Conservation (phyloP, 2,329 filamentous ascomycete genomes). For the Colletotrichum abscissum region DNA sequence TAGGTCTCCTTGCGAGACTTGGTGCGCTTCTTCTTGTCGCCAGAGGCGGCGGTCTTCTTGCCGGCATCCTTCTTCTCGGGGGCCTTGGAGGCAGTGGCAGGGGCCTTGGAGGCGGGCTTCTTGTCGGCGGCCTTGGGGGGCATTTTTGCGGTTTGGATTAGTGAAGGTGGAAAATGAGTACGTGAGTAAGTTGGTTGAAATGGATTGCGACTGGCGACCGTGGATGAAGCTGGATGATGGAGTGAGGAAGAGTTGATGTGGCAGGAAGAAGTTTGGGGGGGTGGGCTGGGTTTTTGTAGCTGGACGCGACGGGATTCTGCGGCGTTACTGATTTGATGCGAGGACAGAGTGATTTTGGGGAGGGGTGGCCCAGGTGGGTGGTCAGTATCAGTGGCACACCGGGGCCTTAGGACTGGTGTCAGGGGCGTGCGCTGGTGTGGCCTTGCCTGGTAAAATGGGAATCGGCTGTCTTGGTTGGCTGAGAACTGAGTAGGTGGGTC, state of each 20-base stretch:
- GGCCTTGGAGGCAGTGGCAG: conserved; percentile 75
- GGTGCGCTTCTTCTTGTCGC: conserved; percentile 99
- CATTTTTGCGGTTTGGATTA: conserved; percentile 72
- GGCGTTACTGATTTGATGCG: conserved; percentile 66
- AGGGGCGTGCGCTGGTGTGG: neutral
- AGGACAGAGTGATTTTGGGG: conserved; percentile 43
- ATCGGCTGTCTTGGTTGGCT: neutral
- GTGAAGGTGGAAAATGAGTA: conserved; percentile 8
- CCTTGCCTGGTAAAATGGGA: conserved; percentile 1
- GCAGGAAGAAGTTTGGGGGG: conserved; percentile 60
- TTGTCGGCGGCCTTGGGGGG: conserved; percentile 98
- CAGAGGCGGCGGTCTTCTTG: conserved; percentile 98
- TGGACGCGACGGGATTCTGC: conserved; percentile 63
- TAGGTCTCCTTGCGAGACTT: conserved; percentile 99
- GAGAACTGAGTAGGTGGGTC: neutral
- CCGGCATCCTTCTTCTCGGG: conserved; percentile 99
- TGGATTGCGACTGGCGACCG: conserved; percentile 38
- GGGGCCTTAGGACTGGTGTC: neutral
- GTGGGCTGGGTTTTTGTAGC: conserved; percentile 70
- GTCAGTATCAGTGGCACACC: conserved; percentile 5
- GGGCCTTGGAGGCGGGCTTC: conserved; percentile 98
- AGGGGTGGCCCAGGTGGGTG: conserved; percentile 2
- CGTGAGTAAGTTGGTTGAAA: conserved; percentile 24
- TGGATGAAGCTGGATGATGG: conserved; percentile 46
- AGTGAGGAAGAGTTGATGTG: conserved; percentile 57